These are phyloP conservation scores for Lactarius deliciosus DNA, from an alignment of 768 basidiomycete genomes.

Conservation along the genomic window DNA sequence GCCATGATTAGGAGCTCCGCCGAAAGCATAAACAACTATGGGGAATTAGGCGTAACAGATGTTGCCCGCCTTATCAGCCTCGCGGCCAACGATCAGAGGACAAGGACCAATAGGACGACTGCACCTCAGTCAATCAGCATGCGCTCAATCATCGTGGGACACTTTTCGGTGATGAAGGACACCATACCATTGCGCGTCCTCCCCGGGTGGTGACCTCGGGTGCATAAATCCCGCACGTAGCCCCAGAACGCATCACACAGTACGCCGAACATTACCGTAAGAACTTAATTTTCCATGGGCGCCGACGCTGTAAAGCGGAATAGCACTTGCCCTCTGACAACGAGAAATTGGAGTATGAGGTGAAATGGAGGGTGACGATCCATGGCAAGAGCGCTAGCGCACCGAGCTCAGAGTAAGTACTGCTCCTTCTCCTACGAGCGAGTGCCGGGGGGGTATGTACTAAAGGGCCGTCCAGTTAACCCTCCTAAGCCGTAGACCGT, in stretches of 20 bases:
- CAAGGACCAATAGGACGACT: constrained; percentile 87
- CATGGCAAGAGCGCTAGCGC: constrained; percentile 54
- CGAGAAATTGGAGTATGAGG: constrained; percentile 53
- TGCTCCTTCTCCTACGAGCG: constrained; percentile 59
- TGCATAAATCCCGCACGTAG: constrained; percentile 83
- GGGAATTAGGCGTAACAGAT: constrained; percentile 86
- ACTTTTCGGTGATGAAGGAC: constrained; percentile 88
- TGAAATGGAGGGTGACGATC: constrained; percentile 62
- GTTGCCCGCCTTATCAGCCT: constrained; percentile 86
- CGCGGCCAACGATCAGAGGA: constrained; percentile 81
- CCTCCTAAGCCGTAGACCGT: constrained; percentile 61
- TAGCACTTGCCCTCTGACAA: constrained; percentile 56
- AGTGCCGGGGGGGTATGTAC: constrained; percentile 63
- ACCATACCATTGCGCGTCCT: constrained; percentile 91
- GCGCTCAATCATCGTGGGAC: constrained; percentile 35
- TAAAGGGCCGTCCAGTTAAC: constrained; percentile 84
- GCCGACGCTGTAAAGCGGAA: constrained; percentile 82
- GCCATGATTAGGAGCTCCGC: constrained; percentile 72
- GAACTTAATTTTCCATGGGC: constrained; percentile 77
- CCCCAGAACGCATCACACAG: constrained; percentile 91
- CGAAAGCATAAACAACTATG: constrained; percentile 72
- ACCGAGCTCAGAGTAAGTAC: constrained; percentile 71
- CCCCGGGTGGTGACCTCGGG: constrained; percentile 73
- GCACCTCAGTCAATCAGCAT: not conserved
- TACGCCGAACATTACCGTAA: constrained; percentile 75